Base-by-base conservation (phyloP, 1,139 yeast genomes). In the Candida sanyaensis region DNA sequence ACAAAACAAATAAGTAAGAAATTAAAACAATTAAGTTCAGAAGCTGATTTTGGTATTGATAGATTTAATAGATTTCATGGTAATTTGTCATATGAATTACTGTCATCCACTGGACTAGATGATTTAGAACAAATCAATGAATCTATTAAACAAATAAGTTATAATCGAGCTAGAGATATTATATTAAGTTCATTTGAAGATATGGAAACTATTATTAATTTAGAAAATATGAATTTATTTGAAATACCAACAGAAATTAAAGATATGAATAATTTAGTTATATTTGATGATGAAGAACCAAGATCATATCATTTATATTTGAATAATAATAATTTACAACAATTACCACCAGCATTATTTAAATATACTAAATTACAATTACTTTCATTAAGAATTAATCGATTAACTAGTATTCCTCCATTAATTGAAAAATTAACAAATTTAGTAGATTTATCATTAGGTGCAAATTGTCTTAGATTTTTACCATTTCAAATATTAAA, bases 21-120 rank as follows among this genome's bases (percentile, higher is more conserved):
- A 11, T 6, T 41, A 4, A 47, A 42, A 27, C 42, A 55, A 27
- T 50, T 65, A 10, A 74, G 77, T 44, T 73, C 78, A 2, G 80
- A 75, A 17, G 69, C 77, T 2, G 80, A 75, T 55, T 75, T 75
- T 53, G 80, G 80, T 1, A 75, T 75, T 37, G 80, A 75, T 50
- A 64, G 64, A 41, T 75, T 75, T 54, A 74, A 75, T 50, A 58
- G 80, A 26, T 75, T 69, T 56, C 66, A 62, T 47, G 64, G 60
- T 30, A 50, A 64, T 72, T 6, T 56, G 63, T 34, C 57, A 4
- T 61, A 60, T 42, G 61, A 61, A 24, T 60, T 65, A 34, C 71
- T 70, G 4, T 69, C 77, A 10, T 50, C 55, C 3, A 37, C 33
- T 40, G 46, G 9, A 31, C 46, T 6, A 55, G 54, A 37, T 23